A percentile compares a stretch with the other conserved stretches of the same genome.
Conservation (phyloP, 2,329 filamentous ascomycete genomes). For the Incumbomyces delicatus region DNA sequence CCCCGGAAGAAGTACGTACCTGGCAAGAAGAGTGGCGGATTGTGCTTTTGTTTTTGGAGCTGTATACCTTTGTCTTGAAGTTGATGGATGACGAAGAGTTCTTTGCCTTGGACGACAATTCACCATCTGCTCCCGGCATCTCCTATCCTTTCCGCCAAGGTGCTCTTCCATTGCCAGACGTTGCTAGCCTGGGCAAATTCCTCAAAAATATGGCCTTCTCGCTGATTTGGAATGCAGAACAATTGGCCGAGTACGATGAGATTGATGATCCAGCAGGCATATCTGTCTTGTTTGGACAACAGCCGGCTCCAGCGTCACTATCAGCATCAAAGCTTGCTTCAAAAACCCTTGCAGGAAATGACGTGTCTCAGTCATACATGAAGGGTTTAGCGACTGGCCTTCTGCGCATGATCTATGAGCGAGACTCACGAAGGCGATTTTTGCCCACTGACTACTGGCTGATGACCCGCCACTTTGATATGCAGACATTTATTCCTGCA, state of each 20-base stretch:
- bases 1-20: constrained; percentile 27
- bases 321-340: constrained; percentile 28
- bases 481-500: constrained; percentile 74
- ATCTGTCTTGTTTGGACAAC: constrained; percentile 15
- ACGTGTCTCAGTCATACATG: constrained; percentile 67
- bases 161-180: constrained; percentile 59
- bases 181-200: constrained; percentile 68
- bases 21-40: constrained; percentile 72
- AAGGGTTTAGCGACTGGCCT: constrained; percentile 70
- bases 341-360: constrained; percentile 50
- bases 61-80: constrained; percentile 86
- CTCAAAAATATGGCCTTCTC: constrained; percentile 86
- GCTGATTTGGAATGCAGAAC: constrained; percentile 71
- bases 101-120: constrained; percentile 38
- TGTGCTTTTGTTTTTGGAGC: constrained; percentile 79
- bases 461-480: constrained; percentile 80
- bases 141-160: constrained; percentile 49
- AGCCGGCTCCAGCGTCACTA: constrained; percentile 3
- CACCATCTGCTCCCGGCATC: constrained; percentile 26
- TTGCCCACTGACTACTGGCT: constrained; percentile 81
- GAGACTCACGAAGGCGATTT: constrained; percentile 81
- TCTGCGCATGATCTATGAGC: constrained; percentile 79
- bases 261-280: constrained; percentile 22
- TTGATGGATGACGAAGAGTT: constrained; percentile 97
- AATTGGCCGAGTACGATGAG: constrained; percentile 42